phyloP scores from a whole-genome alignment of 2,329 filamentous ascomycete genomes.

The Epichloe gansuensis region DNA sequence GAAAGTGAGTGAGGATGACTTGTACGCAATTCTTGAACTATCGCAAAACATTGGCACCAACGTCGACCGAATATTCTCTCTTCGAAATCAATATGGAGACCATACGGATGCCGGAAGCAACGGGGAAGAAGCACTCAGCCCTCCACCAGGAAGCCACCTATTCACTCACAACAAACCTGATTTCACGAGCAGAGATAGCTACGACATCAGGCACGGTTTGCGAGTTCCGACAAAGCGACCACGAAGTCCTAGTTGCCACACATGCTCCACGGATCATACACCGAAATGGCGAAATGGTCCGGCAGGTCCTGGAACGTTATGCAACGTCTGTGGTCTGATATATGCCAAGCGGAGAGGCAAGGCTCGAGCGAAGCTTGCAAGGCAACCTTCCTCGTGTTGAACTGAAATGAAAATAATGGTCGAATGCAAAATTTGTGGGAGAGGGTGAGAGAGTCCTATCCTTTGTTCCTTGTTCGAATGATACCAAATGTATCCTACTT shows the following conservation, averaged over 20 bases:
- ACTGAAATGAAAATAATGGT: not conserved
- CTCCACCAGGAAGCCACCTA: not conserved
- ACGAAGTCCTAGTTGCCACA: conserved; percentile 17
- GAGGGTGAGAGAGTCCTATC: not conserved
- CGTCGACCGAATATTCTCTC: conserved; percentile 6
- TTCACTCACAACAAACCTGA: not conserved
- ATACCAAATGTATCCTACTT: not conserved
- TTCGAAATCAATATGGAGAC: conserved; percentile 4
- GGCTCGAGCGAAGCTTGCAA: not conserved
- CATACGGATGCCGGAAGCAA: conserved; percentile 1
- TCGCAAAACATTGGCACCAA: conserved; percentile 8
- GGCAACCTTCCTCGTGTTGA: conserved; percentile 4
- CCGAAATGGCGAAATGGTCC: conserved; percentile 64
- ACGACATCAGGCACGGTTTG: not conserved
- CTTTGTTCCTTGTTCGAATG: not conserved
- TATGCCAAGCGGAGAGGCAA: conserved; percentile 15
- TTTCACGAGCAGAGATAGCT: not conserved
- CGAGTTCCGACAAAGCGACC: not conserved
- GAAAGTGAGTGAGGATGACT: conserved; percentile 6
- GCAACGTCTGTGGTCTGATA: conserved; percentile 59
- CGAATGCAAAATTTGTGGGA: not conserved
- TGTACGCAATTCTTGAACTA: conserved; percentile 6
- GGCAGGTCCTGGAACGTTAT: conserved; percentile 60
- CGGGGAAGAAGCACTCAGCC: not conserved
- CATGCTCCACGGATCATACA: conserved; percentile 60